Base-by-base conservation (phyloP, 2,329 filamentous ascomycete species). In the Cryphonectria naterciae region DNA sequence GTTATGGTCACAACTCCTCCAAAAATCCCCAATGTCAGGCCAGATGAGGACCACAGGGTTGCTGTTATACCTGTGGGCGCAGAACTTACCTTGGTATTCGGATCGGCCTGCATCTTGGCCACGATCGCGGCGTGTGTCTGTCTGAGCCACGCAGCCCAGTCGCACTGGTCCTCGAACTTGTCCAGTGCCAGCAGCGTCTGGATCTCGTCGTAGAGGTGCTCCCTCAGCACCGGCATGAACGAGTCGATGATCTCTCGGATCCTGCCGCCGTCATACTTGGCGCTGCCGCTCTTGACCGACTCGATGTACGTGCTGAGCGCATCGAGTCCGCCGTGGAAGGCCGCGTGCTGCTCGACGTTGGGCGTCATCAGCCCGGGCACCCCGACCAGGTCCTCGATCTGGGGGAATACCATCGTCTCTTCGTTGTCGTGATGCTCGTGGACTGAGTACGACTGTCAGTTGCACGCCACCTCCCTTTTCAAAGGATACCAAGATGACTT, bases 161-260 rank as follows among this genome's bases (percentile, higher is more conserved):
- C 78, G 49, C 77, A 75, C 58, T 77, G 77, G 39, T 80, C 79
- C 37, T 78, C 78, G 64, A 78, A 82, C 67, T 77, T 75, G 8
- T 75, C 74, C 22, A 84, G 74, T 1, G 65, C 75, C 54, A 80
- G 65, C 22, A 85, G 77, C 54, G 78, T 78, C 46, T 75, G 74
- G 60, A 85, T 80, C 73, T 85, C 83, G 8, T 82, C 78, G 3
- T 72, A 73, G 15, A 85, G 74, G 72, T 85, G 83, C 49, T 76
- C 67, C 52, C 74, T 73, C 68, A 85, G 73, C 4, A 73, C 72
- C 0, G 77, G 75, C 49, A 77, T 81, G 66, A 85, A 83, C 1
- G 58, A 70, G 74, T 83, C 80, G 63, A 83, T 77, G 28, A 81
- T 75, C 8, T 35, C 22, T 22, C 70, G 72, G 3, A 83, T 70